phyloP scores from a whole-genome alignment of 78 protist species.

The Bodo saltans region DNA sequence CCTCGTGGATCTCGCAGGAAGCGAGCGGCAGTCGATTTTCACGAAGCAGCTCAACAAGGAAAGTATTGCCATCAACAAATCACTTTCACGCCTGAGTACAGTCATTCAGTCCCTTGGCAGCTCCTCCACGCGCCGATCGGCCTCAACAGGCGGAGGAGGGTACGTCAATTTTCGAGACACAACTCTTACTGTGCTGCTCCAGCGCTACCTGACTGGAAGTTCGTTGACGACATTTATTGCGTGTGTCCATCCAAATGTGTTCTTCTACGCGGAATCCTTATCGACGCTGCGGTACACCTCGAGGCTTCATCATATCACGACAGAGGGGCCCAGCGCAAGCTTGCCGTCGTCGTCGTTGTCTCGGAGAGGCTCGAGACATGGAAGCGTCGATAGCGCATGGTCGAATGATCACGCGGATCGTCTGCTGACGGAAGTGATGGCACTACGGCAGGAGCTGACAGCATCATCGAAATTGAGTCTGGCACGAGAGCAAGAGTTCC shows the following conservation, averaged over 20 bases:
- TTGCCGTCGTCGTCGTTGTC: no score
- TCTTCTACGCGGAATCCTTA: background rate
- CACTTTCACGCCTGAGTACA: background rate
- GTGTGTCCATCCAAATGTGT: background rate
- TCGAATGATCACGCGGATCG: no score
- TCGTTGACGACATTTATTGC: background rate
- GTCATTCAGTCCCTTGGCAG: background rate
- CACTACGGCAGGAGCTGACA: no score
- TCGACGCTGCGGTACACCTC: background rate
- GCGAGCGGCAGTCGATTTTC: background rate
- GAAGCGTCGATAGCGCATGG: no score
- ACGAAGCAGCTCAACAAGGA: background rate
- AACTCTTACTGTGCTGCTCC: background rate
- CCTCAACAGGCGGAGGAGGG: no score
- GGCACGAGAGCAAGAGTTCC: no score
- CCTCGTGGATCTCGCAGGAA: background rate
- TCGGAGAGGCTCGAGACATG: no score
- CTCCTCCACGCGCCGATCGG: background rate
- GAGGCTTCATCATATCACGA: no score
- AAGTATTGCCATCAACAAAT: background rate
- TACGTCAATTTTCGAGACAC: background rate
- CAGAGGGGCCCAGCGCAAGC: no score
- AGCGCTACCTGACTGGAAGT: background rate
- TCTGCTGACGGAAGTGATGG: no score
- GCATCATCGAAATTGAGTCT: no score